Conservation (phyloP, 164 flowering plant genomes). For the Piper betle region DNA sequence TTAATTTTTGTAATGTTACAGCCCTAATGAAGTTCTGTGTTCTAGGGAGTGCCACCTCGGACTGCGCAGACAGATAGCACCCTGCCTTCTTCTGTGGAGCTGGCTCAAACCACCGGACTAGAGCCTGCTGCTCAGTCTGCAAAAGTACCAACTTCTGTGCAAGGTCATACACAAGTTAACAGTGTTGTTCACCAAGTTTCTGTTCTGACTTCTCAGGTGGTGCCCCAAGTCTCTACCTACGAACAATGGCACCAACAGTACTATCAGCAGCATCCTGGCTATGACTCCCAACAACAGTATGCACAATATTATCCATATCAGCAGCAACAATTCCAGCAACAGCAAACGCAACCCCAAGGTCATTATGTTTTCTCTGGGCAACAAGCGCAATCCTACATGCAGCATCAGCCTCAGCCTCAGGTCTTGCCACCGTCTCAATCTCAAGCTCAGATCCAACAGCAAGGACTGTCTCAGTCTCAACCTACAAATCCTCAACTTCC, state of each 20-base stretch:
- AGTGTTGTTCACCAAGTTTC: conserved; percentile 28
- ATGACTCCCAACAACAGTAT: conserved; percentile 31
- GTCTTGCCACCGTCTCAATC: conserved; percentile 13
- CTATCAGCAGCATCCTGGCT: conserved; percentile 33
- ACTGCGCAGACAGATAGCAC: conserved; percentile 32
- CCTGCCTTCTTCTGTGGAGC: conserved; percentile 26
- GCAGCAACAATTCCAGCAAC: conserved; percentile 11
- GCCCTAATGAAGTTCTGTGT: conserved; percentile 1
- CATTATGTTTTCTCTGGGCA: conserved; percentile 16
- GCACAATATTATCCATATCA: conserved; percentile 53
- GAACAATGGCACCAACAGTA: conserved; percentile 59
- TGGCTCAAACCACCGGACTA: conserved; percentile 31
- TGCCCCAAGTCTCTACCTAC: conserved; percentile 18
- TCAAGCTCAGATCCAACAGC: background rate
- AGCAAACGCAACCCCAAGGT: conserved; percentile 8
- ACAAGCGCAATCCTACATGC: no score
- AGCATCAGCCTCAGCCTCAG: conserved; percentile 10
- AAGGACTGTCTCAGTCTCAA: conserved; percentile 2
- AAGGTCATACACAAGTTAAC: conserved; percentile 32
- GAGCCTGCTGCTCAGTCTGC: conserved; percentile 27
- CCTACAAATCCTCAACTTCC: conserved; percentile 18
- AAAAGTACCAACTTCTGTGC: conserved; percentile 21
- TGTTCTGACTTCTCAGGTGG: conserved; percentile 32
- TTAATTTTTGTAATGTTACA: background rate
- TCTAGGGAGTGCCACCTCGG: conserved; percentile 64